Percentiles rank a stretch among this genome's conserved stretches.
These are phyloP conservation scores for Colletotrichum sp. DNA, from an alignment of 2,329 filamentous ascomycete species.

Conservation along the genomic window DNA sequence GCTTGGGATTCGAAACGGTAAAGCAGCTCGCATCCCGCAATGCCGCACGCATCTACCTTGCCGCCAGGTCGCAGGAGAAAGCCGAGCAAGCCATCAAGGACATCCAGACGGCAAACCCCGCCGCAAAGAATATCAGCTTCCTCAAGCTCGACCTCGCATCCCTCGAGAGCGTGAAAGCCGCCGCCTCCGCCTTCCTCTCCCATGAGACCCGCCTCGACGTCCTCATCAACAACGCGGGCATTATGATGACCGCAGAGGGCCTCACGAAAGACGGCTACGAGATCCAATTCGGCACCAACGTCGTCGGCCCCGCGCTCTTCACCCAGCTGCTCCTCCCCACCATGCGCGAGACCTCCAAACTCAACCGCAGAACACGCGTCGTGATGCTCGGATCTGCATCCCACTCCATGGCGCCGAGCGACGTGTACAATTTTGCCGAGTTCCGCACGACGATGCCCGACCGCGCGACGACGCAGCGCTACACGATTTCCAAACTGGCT, in stretches of 20 bases:
- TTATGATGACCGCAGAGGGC: conserved; percentile 39
- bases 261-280: conserved; percentile 51
- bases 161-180: conserved; percentile 43
- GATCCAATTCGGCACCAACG: conserved; percentile 52
- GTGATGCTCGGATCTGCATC: conserved; percentile 30
- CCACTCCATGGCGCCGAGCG: conserved; percentile 18
- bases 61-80: conserved; percentile 50
- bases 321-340: conserved; percentile 37
- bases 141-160: conserved; percentile 49
- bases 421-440: conserved; percentile 32
- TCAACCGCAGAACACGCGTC: conserved; percentile 29
- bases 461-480: conserved; percentile 25
- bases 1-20: background rate
- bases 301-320: conserved; percentile 51
- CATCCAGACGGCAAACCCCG: background rate
- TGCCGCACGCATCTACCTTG: conserved; percentile 58
- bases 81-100: conserved; percentile 43
- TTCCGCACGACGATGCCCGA: conserved; percentile 26
- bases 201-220: conserved; percentile 43
- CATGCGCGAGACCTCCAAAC: conserved; percentile 28
- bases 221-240: conserved; percentile 50
- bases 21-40: conserved; percentile 35
- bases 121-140: conserved; percentile 24
- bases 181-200: conserved; percentile 38
- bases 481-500: conserved; percentile 35